Conservation (phyloP, 1,284 basidiomycete species). For the Xerocomus nothofagi region DNA sequence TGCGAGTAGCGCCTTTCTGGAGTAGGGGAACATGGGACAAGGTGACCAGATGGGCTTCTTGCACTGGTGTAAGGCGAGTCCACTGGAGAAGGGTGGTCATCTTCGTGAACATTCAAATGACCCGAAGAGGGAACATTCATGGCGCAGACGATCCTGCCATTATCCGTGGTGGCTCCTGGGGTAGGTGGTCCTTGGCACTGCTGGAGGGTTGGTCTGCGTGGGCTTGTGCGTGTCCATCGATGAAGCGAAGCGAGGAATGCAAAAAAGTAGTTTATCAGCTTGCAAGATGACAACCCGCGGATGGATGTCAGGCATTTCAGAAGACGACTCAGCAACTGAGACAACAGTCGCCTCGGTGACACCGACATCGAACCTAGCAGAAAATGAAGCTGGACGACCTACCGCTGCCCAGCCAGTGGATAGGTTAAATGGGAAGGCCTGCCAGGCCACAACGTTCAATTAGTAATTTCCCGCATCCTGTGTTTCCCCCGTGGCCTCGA, state of each 20-base stretch:
- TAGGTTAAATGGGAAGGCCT: background rate
- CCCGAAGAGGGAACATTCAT: constrained; percentile 21
- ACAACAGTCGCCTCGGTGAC: background rate
- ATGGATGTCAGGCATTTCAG: constrained; percentile 4
- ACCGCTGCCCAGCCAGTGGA: background rate
- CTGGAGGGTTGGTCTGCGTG: background rate
- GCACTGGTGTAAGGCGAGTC: constrained; percentile 21
- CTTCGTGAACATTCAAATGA: constrained; percentile 1
- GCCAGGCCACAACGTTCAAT: background rate
- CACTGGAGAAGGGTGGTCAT: constrained; percentile 8
- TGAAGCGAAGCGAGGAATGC: constrained; percentile 7
- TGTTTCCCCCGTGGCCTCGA: background rate
- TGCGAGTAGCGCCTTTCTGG: constrained; percentile 15
- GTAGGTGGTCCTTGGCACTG: background rate
- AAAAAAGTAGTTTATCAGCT: constrained; percentile 9
- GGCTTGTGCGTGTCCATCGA: constrained; percentile 1
- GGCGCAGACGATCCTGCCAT: constrained; percentile 5
- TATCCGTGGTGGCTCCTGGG: background rate
- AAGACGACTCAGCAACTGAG: constrained; percentile 11
- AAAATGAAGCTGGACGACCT: background rate
- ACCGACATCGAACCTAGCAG: background rate
- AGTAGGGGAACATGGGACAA: constrained; percentile 16
- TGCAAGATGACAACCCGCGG: constrained; percentile 1
- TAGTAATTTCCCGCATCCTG: background rate
- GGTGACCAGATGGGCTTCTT: constrained; percentile 30